phyloP scores from a whole-genome alignment of 2,329 filamentous ascomycete species.

The Aspergillus eucalypticola region DNA sequence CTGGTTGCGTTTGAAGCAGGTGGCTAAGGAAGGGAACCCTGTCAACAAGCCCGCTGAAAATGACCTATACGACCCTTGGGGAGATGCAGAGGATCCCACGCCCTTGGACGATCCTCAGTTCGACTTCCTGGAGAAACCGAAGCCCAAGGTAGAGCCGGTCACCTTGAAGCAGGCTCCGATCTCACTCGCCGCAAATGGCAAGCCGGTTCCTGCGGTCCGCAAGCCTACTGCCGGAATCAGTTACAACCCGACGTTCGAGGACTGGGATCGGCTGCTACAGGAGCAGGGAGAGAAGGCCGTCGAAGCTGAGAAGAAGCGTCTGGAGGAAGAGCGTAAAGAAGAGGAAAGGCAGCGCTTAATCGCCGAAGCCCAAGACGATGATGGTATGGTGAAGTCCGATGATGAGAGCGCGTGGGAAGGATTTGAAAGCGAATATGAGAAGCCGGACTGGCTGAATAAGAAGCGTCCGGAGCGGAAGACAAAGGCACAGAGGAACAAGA shows the following conservation, averaged over 20 bases:
- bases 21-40: conserved; percentile 66
- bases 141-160: conserved; percentile 68
- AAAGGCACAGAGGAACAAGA: conserved; percentile 79
- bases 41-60: conserved; percentile 59
- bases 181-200: conserved; percentile 80
- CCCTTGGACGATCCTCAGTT: conserved; percentile 54
- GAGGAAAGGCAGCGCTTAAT: conserved; percentile 67
- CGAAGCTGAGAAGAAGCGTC: conserved; percentile 72
- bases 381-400: conserved; percentile 73
- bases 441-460: conserved; percentile 64
- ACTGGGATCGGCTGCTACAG: conserved; percentile 76
- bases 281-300: conserved; percentile 77
- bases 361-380: conserved; percentile 72
- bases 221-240: conserved; percentile 81
- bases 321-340: conserved; percentile 67
- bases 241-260: conserved; percentile 86
- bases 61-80: conserved; percentile 76
- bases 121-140: conserved; percentile 67
- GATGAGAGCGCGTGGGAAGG: conserved; percentile 92
- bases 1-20: conserved; percentile 71
- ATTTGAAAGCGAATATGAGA: conserved; percentile 76
- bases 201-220: conserved; percentile 72
- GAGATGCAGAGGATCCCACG: conserved; percentile 47
- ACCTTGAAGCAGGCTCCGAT: conserved; percentile 77
- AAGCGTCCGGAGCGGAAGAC: conserved; percentile 86